phyloP scores from a whole-genome alignment of 2,329 filamentous ascomycete species.

The Ophiosphaerella korrae region DNA sequence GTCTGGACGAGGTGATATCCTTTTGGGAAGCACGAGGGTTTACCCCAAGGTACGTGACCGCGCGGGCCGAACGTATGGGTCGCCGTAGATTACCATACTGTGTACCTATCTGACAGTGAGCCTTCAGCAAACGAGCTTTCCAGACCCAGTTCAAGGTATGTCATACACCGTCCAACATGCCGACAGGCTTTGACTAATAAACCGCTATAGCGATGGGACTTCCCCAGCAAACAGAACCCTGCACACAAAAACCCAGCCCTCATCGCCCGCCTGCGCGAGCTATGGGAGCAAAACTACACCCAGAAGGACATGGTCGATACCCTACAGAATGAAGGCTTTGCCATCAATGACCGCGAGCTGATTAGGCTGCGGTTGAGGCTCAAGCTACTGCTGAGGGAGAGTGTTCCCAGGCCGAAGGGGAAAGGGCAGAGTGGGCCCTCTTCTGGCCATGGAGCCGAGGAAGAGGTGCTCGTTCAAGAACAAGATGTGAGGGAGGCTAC shows the following conservation, averaged over 20 bases:
- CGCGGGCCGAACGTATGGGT: slow-evolving; percentile 20
- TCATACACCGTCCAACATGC: neutral
- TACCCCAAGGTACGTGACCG: slow-evolving; percentile 65
- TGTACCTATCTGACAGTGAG: slow-evolving; percentile 11
- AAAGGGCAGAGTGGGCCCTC: slow-evolving; percentile 34
- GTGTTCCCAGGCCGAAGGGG: slow-evolving; percentile 59
- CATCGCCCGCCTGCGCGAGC: slow-evolving; percentile 71
- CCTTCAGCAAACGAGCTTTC: slow-evolving; percentile 71
- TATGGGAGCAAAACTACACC: slow-evolving; percentile 76
- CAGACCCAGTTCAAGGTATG: slow-evolving; percentile 71
- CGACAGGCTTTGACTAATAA: slow-evolving; percentile 6
- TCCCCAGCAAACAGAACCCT: slow-evolving; percentile 74
- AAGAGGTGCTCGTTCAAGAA: slow-evolving; percentile 9
- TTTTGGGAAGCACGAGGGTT: slow-evolving; percentile 68
- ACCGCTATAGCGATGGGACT: slow-evolving; percentile 67
- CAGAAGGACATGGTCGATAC: slow-evolving; percentile 76
- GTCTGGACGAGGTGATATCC: slow-evolving; percentile 74
- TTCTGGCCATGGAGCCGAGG: slow-evolving; percentile 21
- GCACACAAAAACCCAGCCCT: slow-evolving; percentile 72
- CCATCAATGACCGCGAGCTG: slow-evolving; percentile 73
- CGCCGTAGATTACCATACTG: slow-evolving; percentile 22
- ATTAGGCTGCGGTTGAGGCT: slow-evolving; percentile 72
- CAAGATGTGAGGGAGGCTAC: neutral
- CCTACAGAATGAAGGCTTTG: slow-evolving; percentile 73
- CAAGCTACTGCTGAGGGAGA: slow-evolving; percentile 66